A percentile compares a stretch with the other conserved stretches of the same genome.
Conservation (phyloP, 495 filamentous ascomycete genomes). For the Aspergillus nanangensis region DNA sequence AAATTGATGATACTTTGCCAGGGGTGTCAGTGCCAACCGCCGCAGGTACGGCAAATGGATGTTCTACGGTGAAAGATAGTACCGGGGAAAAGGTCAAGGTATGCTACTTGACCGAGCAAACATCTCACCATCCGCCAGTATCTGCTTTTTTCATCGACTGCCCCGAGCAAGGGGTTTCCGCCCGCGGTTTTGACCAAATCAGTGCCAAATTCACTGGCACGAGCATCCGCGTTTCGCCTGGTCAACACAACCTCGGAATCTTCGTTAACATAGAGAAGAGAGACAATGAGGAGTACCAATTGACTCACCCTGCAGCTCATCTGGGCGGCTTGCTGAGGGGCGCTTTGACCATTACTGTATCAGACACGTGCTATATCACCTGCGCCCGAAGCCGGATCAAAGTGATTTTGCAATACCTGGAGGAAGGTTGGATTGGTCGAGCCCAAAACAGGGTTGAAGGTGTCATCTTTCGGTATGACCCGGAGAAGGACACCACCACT, state of each 20-base stretch:
- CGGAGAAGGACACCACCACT: slow-evolving; percentile 68
- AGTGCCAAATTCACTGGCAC: slow-evolving; percentile 98
- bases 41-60: slow-evolving; percentile 31
- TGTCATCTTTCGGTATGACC: slow-evolving; percentile 83
- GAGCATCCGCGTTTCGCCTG: slow-evolving; percentile 83
- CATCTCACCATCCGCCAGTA: slow-evolving; percentile 97
- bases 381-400: slow-evolving; percentile 87
- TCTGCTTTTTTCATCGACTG: slow-evolving; percentile 95
- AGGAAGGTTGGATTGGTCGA: slow-evolving; percentile 91
- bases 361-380: slow-evolving; percentile 80
- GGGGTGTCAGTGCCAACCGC: slow-evolving; percentile 38
- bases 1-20: slow-evolving; percentile 65
- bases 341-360: slow-evolving; percentile 75
- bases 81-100: slow-evolving; percentile 62
- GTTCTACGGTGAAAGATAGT: slow-evolving; percentile 23
- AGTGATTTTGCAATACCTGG: slow-evolving; percentile 83
- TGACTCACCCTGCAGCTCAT: slow-evolving; percentile 92
- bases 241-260: slow-evolving; percentile 91
- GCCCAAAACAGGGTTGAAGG: slow-evolving; percentile 89
- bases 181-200: slow-evolving; percentile 89
- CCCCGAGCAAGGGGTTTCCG: slow-evolving; percentile 82
- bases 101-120: slow-evolving; percentile 94
- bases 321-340: slow-evolving; percentile 85
- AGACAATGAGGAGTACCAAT: slow-evolving; percentile 84
- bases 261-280: slow-evolving; percentile 81